phyloP scores from a whole-genome alignment of 2,329 filamentous ascomycete genomes.

The Hysterium pulicare region DNA sequence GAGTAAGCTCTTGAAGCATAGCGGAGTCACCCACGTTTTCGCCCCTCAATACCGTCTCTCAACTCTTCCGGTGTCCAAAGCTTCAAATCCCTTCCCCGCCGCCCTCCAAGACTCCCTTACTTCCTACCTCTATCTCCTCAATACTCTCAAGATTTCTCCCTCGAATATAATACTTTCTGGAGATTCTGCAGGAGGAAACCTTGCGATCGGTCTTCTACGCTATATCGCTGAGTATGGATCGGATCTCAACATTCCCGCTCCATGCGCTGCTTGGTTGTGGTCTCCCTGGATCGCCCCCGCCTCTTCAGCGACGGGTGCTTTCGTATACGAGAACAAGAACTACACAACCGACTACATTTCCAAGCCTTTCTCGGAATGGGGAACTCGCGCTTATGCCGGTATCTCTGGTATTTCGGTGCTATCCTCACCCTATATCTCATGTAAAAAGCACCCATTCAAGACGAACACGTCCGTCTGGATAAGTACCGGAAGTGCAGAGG shows the following conservation, averaged over 20 bases:
- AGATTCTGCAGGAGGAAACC: slow-evolving; percentile 51
- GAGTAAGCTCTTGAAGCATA: slow-evolving; percentile 33
- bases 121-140: slow-evolving; percentile 45
- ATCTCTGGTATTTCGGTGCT: slow-evolving; percentile 12
- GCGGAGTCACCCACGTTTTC: slow-evolving; percentile 40
- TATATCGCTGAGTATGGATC: slow-evolving; percentile 44
- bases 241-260: slow-evolving; percentile 30
- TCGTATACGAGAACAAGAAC: slow-evolving; percentile 30
- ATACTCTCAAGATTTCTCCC: slow-evolving; percentile 39
- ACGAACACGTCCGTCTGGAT: slow-evolving; percentile 42
- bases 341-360: slow-evolving; percentile 43
- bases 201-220: slow-evolving; percentile 44
- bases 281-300: slow-evolving; percentile 43
- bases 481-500: slow-evolving; percentile 40
- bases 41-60: slow-evolving; percentile 49
- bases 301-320: slow-evolving; percentile 19
- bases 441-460: slow-evolving; percentile 37
- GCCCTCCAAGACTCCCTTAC: slow-evolving; percentile 50
- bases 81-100: slow-evolving; percentile 48
- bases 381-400: slow-evolving; percentile 33
- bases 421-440: slow-evolving; percentile 37
- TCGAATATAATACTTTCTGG: slow-evolving; percentile 45
- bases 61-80: slow-evolving; percentile 33
- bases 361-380: slow-evolving; percentile 42
- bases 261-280: slow-evolving; percentile 42